A percentile compares a stretch with the other conserved stretches of the same genome.
These are phyloP conservation scores for Marchantia polymorpha DNA, from an alignment of 225 moss, liverwort and hornwort species.

Conservation along the genomic window DNA sequence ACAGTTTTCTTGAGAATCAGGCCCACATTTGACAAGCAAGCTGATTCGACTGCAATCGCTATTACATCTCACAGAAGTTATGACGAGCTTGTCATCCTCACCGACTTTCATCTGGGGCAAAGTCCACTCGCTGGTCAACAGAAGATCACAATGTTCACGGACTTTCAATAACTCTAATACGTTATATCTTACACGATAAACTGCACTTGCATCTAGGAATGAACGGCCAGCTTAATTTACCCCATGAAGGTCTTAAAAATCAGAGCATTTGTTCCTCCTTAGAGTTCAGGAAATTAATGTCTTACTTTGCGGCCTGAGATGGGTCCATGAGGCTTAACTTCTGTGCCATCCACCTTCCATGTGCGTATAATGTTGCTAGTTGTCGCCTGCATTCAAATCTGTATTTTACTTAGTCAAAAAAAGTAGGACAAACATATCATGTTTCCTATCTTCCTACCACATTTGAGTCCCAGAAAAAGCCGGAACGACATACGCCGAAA, in stretches of 20 bases:
- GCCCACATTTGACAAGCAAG: slow-evolving; percentile 47
- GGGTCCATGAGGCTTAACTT: slow-evolving; percentile 52
- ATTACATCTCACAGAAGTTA: slow-evolving; percentile 64
- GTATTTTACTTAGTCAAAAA: not conserved
- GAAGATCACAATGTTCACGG: not conserved
- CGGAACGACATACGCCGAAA: not conserved
- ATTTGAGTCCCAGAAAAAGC: not conserved
- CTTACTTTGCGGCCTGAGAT: slow-evolving; percentile 69
- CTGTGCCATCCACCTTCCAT: slow-evolving; percentile 58
- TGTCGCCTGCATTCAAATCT: slow-evolving; percentile 42
- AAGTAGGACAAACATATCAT: not conserved
- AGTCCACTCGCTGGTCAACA: not conserved
- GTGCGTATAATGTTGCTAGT: slow-evolving; percentile 56
- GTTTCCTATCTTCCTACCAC: not conserved
- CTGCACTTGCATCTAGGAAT: not conserved
- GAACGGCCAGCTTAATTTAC: not conserved
- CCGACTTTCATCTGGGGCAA: slow-evolving; percentile 35
- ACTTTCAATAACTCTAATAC: not conserved
- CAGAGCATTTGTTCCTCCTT: not conserved
- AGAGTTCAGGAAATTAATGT: not conserved
- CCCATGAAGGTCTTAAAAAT: not conserved
- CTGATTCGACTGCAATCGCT: slow-evolving; percentile 74
- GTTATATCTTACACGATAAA: not conserved
- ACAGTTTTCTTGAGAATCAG: slow-evolving; percentile 28
- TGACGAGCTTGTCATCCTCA: slow-evolving; percentile 36